A percentile compares a stretch with the other conserved stretches of the same genome.
Evolutionary conservation across 139 green algal species (phyloP).

Genomic region (Coccomyxa sp.): DNA sequence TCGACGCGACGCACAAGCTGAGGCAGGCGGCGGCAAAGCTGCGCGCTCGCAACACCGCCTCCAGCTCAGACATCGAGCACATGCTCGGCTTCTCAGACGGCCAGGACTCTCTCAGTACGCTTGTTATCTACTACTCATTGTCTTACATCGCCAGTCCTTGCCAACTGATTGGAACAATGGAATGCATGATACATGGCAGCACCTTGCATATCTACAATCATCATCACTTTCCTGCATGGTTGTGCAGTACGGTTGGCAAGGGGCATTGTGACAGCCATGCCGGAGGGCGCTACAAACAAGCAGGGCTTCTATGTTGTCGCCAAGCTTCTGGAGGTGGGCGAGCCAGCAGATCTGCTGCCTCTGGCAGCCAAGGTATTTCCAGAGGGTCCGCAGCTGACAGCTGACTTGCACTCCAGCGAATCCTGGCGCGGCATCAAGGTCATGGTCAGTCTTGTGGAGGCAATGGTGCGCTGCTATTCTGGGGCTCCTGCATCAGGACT

Average conservation of each 20-base stretch:
- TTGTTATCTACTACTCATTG: not conserved
- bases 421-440: constrained; percentile 5
- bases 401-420: not conserved
- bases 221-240: not conserved
- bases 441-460: constrained; percentile 17
- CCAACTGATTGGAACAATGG: not conserved
- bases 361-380: not conserved
- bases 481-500: not conserved
- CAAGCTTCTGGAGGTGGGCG: constrained; percentile 6
- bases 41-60: not conserved
- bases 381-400: constrained; percentile 6
- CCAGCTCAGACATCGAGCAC: not conserved
- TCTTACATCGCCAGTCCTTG: not conserved
- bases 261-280: not conserved
- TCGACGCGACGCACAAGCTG: constrained; percentile 21
- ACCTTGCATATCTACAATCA: not conserved
- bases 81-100: not conserved
- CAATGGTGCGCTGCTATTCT: not conserved
- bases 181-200: not conserved
- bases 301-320: constrained; percentile 7
- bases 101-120: not conserved
- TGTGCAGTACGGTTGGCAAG: constrained; percentile 2
- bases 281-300: not conserved
- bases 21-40: constrained; percentile 16
- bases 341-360: not conserved